Conservation (phyloP, 495 filamentous ascomycete genomes). For the Amniculicola lignicola region DNA sequence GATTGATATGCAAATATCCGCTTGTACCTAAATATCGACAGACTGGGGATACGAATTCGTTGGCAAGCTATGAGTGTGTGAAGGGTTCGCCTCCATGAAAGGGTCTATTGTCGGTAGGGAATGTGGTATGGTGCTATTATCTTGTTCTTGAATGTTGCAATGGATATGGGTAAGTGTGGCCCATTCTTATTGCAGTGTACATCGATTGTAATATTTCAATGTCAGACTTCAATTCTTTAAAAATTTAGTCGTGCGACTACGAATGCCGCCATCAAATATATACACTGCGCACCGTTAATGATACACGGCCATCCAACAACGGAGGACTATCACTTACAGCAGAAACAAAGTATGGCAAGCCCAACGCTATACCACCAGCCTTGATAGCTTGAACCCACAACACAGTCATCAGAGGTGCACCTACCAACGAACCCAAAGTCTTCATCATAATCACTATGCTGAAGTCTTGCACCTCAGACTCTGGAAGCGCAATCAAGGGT, state of each 20-base stretch:
- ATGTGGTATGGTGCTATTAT: no score
- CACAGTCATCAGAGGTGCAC: constrained; percentile 33
- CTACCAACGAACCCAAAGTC: constrained; percentile 28
- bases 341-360: constrained; percentile 33
- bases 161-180: no score
- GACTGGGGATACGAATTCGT: background rate
- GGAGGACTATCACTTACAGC: constrained; percentile 24
- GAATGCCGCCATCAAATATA: constrained; percentile 24
- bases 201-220: background rate
- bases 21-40: background rate
- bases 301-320: background rate
- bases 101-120: no score
- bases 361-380: constrained; percentile 22
- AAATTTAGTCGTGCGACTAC: constrained; percentile 9
- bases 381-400: constrained; percentile 31
- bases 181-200: no score
- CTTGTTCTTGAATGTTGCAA: no score
- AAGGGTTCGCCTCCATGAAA: no score
- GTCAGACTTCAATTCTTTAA: background rate
- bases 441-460: constrained; percentile 32
- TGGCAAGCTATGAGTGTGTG: constrained; percentile 10
- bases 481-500: constrained; percentile 23
- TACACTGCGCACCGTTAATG: background rate
- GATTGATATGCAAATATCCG: constrained; percentile 6
- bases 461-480: constrained; percentile 31